phyloP scores from a whole-genome alignment of 345 rosid genomes.

The Hevea brasiliensis region DNA sequence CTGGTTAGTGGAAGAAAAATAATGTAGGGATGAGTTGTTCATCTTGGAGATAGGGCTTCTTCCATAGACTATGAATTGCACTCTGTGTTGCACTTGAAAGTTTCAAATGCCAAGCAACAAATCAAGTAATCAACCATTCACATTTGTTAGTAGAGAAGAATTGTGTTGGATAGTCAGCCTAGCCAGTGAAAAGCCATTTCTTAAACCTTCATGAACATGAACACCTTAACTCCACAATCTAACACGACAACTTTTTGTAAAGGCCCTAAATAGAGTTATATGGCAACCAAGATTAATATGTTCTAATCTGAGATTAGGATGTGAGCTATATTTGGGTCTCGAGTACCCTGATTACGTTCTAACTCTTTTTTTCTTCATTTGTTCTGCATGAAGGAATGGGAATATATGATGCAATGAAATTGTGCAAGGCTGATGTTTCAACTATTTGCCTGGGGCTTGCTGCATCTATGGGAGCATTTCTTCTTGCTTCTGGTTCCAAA shows the following conservation, averaged over 20 bases:
- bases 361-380: constrained; percentile 11
- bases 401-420: constrained; percentile 93
- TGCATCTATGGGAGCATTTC: constrained; percentile 92
- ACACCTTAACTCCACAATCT: neutral
- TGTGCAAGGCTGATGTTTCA: constrained; percentile 93
- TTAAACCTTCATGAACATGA: neutral
- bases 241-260: neutral
- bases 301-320: neutral
- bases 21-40: neutral
- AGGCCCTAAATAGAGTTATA: neutral
- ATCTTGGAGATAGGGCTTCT: neutral
- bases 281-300: neutral
- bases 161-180: neutral
- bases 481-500: constrained; percentile 81
- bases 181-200: neutral
- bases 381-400: constrained; percentile 67
- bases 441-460: constrained; percentile 93
- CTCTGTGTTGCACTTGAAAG: neutral
- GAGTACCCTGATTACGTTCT: constrained; percentile 6
- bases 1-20: neutral
- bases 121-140: neutral
- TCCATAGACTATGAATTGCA: no score
- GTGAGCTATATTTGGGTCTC: neutral
- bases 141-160: neutral
- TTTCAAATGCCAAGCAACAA: neutral